These are phyloP conservation scores for Citrullus colocynthis DNA, from an alignment of 306 rosid species.

Conservation along the genomic window DNA sequence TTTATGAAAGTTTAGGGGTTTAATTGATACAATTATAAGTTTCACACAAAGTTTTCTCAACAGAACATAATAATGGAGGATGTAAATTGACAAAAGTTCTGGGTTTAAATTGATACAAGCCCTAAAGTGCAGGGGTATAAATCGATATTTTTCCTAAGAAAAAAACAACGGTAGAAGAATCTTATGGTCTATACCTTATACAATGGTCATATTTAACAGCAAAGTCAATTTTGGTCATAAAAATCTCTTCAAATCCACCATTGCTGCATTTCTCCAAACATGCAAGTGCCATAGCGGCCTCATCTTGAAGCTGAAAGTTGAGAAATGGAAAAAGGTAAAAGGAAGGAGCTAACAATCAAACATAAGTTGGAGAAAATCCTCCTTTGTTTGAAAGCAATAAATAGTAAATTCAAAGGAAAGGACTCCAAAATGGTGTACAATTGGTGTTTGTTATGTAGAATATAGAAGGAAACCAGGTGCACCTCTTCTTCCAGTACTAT, in stretches of 20 bases:
- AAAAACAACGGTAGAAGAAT: not conserved
- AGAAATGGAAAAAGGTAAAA: conserved; percentile 1
- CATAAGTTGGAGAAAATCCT: not conserved
- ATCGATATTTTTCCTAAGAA: no score
- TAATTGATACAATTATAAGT: no score
- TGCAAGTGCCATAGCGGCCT: conserved; percentile 52
- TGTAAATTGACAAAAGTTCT: no score
- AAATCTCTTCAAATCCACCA: conserved; percentile 80
- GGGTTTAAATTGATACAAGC: no score
- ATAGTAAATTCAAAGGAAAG: not conserved
- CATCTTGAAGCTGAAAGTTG: conserved; percentile 60
- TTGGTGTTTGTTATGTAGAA: not conserved
- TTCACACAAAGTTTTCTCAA: no score
- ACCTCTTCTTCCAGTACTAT: not conserved
- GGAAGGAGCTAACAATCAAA: not conserved
- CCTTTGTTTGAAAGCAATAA: not conserved
- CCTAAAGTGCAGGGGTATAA: no score
- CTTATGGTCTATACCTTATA: conserved; percentile 45
- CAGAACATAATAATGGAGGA: no score
- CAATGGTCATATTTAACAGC: conserved; percentile 71
- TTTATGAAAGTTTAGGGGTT: no score
- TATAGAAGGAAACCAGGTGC: not conserved
- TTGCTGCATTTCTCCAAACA: conserved; percentile 64
- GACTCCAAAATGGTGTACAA: not conserved
- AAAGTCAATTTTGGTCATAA: conserved; percentile 72